phyloP scores from a whole-genome alignment of 2,329 filamentous ascomycete species.

The Piedraia hortae region DNA sequence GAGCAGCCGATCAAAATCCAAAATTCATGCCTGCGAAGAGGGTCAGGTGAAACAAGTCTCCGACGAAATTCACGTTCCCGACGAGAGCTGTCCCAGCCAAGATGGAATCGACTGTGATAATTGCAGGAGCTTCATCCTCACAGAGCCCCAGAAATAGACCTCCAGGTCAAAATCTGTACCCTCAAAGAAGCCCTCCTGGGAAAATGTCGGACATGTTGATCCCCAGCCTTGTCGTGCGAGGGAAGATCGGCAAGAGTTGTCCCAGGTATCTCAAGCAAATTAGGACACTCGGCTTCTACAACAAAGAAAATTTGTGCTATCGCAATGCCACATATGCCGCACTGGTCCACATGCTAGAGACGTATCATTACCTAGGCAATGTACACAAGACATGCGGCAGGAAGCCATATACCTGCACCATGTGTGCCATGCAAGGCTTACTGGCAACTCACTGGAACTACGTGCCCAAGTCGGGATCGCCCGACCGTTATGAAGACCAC shows the following conservation, averaged over 20 bases:
- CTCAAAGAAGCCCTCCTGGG: too few relatives aligned
- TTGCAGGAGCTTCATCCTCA: too few relatives aligned
- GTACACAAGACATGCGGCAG: constrained; percentile 1
- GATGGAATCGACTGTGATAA: too few relatives aligned
- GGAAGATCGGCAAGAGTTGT: neutral
- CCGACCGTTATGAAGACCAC: too few relatives aligned
- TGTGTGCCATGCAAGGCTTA: neutral
- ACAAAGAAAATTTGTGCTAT: constrained; percentile 1
- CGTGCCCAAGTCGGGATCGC: too few relatives aligned
- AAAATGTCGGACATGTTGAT: neutral
- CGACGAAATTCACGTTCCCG: too few relatives aligned
- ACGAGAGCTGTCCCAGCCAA: too few relatives aligned
- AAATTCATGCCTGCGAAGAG: too few relatives aligned
- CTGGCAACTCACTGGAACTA: constrained; percentile 1
- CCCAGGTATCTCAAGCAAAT: neutral
- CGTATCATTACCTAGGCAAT: constrained; percentile 1
- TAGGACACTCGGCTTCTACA: neutral
- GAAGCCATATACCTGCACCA: neutral
- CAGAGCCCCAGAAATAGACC: too few relatives aligned
- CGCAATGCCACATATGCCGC: neutral
- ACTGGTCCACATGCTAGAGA: constrained; percentile 1
- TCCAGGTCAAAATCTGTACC: too few relatives aligned
- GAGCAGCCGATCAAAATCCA: too few relatives aligned
- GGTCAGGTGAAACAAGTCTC: too few relatives aligned
- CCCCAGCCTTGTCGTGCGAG: neutral